Percentiles rank a stretch among this genome's conserved stretches.
phyloP scores from a whole-genome alignment of 345 rosid species.

The Lagerstroemia speciosa region DNA sequence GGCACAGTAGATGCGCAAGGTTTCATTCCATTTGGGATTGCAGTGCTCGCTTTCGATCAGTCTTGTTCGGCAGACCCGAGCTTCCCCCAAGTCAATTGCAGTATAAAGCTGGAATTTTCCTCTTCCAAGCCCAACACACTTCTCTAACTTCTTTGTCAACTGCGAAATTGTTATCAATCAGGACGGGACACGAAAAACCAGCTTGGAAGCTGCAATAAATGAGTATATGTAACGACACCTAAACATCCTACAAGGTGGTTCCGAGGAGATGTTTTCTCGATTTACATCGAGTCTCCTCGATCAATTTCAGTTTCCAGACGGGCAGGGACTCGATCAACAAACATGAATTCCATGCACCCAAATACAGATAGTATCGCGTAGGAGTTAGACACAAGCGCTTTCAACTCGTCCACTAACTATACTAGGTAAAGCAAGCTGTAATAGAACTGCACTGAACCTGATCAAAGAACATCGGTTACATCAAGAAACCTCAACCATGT shows the following conservation, averaged over 20 bases:
- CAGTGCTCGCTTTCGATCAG: constrained; percentile 14
- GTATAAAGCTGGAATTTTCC: constrained; percentile 25
- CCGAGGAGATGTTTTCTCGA: not conserved
- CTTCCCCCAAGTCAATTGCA: constrained; percentile 27
- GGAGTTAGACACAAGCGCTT: too few species aligned
- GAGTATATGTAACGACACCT: not conserved
- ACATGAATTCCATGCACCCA: not conserved
- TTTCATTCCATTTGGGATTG: constrained; percentile 28
- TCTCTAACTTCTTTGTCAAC: constrained; percentile 22
- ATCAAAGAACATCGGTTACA: not conserved
- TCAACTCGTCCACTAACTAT: too few species aligned
- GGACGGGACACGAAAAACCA: not conserved
- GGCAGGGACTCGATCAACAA: not conserved
- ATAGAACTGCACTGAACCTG: not conserved
- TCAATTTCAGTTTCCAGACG: not conserved
- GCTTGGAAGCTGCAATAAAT: not conserved
- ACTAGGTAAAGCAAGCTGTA: not conserved
- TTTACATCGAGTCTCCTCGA: not conserved
- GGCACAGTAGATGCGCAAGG: constrained; percentile 41
- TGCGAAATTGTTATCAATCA: not conserved
- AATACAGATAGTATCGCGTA: too few species aligned
- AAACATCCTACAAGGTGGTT: not conserved
- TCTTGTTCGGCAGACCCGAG: constrained; percentile 34
- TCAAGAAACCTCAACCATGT: not conserved
- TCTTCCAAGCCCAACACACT: constrained; percentile 20